Evolutionary conservation across 2,329 filamentous ascomycete species (phyloP).

Genomic region (Cordyceps cicadae): DNA sequence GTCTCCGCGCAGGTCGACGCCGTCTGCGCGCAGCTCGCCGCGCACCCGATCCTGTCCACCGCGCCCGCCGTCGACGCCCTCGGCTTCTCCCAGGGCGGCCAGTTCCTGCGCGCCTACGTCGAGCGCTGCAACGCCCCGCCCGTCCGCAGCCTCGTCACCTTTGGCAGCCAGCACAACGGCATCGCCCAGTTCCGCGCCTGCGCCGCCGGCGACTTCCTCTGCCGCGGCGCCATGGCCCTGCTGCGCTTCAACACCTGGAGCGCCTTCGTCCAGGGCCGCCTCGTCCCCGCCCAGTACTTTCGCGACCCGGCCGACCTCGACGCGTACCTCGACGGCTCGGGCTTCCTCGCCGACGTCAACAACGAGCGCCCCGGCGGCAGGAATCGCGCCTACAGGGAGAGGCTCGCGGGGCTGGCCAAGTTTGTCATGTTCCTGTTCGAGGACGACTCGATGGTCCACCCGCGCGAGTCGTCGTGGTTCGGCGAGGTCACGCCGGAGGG

Average conservation of each 20-base stretch:
- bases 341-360: slow-evolving; percentile 92
- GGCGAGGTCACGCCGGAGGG: slow-evolving; percentile 67
- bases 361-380: slow-evolving; percentile 69
- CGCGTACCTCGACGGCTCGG: slow-evolving; percentile 69
- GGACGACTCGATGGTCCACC: slow-evolving; percentile 76
- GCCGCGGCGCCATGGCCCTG: slow-evolving; percentile 69
- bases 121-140: slow-evolving; percentile 75
- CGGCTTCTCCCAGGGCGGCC: slow-evolving; percentile 91
- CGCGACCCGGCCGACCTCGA: slow-evolving; percentile 57
- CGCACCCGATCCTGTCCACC: slow-evolving; percentile 70
- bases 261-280: slow-evolving; percentile 62
- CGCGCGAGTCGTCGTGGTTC: slow-evolving; percentile 89
- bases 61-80: slow-evolving; percentile 81
- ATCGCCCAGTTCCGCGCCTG: slow-evolving; percentile 78
- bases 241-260: slow-evolving; percentile 77
- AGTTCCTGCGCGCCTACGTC: slow-evolving; percentile 87
- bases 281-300: slow-evolving; percentile 95
- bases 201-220: slow-evolving; percentile 64
- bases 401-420: slow-evolving; percentile 61
- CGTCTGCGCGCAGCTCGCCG: slow-evolving; percentile 70
- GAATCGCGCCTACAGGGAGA: slow-evolving; percentile 64
- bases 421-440: slow-evolving; percentile 88
- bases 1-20: slow-evolving; percentile 66
- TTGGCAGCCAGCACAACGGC: slow-evolving; percentile 86
- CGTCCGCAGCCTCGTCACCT: slow-evolving; percentile 74